A percentile compares a stretch with the other conserved stretches of the same genome.
Conservation (phyloP, 768 basidiomycete genomes). For the Terana coerulea region DNA sequence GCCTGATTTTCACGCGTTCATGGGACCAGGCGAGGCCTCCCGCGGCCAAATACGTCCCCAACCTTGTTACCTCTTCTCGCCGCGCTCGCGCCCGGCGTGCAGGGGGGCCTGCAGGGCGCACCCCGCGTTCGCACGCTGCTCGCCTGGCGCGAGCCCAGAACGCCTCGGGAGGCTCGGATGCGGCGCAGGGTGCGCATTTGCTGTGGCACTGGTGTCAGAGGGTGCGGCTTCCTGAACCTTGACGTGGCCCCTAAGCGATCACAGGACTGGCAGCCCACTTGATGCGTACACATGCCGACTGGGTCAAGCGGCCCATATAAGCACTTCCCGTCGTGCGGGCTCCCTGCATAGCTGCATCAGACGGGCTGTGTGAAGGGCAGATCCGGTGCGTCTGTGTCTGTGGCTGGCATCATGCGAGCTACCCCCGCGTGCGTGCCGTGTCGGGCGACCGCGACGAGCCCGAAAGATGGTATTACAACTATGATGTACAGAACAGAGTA, state of each 20-base stretch:
- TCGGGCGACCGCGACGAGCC: not conserved
- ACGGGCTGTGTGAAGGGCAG: conserved; percentile 7
- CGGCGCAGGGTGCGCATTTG: not conserved
- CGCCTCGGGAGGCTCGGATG: not conserved
- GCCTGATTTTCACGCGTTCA: conserved; percentile 12
- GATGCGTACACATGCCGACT: not conserved
- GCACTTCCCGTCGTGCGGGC: not conserved
- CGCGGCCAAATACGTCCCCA: not conserved
- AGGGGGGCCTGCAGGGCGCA: no score
- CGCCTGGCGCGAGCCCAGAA: no score
- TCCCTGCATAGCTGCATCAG: not conserved
- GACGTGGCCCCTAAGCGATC: not conserved
- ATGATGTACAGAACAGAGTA: not conserved
- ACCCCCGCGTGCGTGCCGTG: conserved; percentile 8
- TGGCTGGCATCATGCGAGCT: conserved; percentile 6
- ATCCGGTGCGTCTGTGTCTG: conserved; percentile 4
- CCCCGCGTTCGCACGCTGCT: no score
- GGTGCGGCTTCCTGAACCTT: no score
- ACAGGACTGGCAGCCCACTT: not conserved
- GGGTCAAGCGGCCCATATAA: not conserved
- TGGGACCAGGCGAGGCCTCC: conserved; percentile 3
- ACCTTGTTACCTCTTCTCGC: not conserved
- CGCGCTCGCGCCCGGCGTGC: not conserved
- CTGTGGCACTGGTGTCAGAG: no score
- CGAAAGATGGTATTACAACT: no score